Base-by-base conservation (phyloP, 352 stramenopile species). In the Globisporangium orthogonon region DNA sequence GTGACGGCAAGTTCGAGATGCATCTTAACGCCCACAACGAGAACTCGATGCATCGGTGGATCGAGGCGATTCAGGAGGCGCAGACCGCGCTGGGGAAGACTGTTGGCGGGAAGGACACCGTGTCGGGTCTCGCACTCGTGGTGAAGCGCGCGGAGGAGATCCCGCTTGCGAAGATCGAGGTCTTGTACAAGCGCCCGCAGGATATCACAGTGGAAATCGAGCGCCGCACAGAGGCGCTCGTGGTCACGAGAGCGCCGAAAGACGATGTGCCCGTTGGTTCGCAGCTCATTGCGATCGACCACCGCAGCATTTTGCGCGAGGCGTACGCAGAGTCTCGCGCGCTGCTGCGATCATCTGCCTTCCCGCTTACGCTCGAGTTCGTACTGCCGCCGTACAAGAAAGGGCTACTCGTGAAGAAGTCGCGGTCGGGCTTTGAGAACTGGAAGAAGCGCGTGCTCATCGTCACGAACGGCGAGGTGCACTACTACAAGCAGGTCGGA, bases 21-120 rank as follows among this genome's bases (percentile, higher is more conserved):
- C 85, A 94, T 49, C 54, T 95, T 56, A 92, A 87, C 29, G 86
- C 86, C 14, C 73, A 84, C 41, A 91, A 83, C 37, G 83, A 95
- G 43, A 74, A 71, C 30, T 80, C 77, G n/a, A 95, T 95, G 86
- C 83, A 91, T 35, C 66, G 78, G 30, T 95, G 86, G 86, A 91
- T 95, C 52, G 80, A 95, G 54, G 86, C 83, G 37, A 64, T 95
- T 41, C 79, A 91, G 61, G 80, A 92, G 60, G 82, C 81, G 3
- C 71, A 94, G 53, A 81, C 71, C 5, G 77, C 81, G 14, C 56
- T 93, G 18, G 64, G 71, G 13, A 65, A 63, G 23, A 78, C 73
- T 52, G 53, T 40, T 7, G 73, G 71, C 11, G 61, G 65, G 6
- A 84, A 78, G 49, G 79, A 65, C 37, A 90, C 78, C 0, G 78